A percentile compares a stretch with the other conserved stretches of the same genome.
Conservation (phyloP, 2,329 filamentous ascomycete genomes). For the Colletotrichum somersetense region DNA sequence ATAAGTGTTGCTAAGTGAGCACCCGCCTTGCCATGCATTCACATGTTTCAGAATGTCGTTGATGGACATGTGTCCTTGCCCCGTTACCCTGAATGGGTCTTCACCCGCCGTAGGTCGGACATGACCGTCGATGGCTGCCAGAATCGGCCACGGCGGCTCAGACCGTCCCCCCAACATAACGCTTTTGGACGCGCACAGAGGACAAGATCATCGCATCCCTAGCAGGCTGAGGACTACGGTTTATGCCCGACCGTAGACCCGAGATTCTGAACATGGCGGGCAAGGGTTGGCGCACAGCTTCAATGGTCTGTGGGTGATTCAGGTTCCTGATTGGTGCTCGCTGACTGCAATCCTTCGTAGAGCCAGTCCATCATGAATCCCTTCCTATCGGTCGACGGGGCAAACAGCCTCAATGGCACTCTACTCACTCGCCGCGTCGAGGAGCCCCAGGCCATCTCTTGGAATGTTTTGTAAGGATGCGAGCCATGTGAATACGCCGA, state of each 20-base stretch:
- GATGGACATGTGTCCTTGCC: slow-evolving; percentile 13
- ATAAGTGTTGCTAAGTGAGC: not conserved
- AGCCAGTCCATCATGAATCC: slow-evolving; percentile 13
- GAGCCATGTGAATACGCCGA: slow-evolving; percentile 7
- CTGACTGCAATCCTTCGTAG: slow-evolving; percentile 10
- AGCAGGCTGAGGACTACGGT: slow-evolving; percentile 21
- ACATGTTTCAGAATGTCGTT: slow-evolving; percentile 26
- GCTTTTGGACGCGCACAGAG: slow-evolving; percentile 20
- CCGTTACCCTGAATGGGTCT: slow-evolving; percentile 14
- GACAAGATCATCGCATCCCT: slow-evolving; percentile 15
- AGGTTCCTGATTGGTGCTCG: slow-evolving; percentile 22
- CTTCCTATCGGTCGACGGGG: slow-evolving; percentile 25
- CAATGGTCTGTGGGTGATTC: slow-evolving; percentile 38
- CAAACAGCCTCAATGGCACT: slow-evolving; percentile 28
- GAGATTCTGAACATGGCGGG: slow-evolving; percentile 32
- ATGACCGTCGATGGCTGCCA: slow-evolving; percentile 11
- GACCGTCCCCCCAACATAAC: slow-evolving; percentile 3
- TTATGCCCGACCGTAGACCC: slow-evolving; percentile 32
- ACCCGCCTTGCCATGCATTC: slow-evolving; percentile 28
- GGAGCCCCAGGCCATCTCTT: slow-evolving; percentile 18
- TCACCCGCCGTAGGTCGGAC: slow-evolving; percentile 5
- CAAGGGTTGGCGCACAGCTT: slow-evolving; percentile 40
- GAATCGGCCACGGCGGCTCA: slow-evolving; percentile 6
- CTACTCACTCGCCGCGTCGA: not conserved
- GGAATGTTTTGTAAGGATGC: slow-evolving; percentile 5